Evolutionary conservation across 2,329 filamentous ascomycete species (phyloP).

Genomic region (Meredithiella fracta): DNA sequence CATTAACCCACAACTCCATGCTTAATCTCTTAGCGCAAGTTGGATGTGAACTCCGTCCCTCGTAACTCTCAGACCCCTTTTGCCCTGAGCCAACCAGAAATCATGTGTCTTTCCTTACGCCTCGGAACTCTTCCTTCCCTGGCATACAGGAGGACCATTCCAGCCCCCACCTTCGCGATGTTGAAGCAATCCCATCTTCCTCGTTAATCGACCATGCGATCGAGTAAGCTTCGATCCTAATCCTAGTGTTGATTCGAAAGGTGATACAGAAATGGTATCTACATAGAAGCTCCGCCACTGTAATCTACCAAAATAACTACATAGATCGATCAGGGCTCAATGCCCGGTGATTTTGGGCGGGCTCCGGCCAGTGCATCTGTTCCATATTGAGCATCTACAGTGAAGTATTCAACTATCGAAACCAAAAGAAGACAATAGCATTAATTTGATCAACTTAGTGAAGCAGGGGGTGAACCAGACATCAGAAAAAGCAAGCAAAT

Average conservation of each 20-base stretch:
- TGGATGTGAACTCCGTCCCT: background rate
- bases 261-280: background rate
- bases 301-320: background rate
- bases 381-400: background rate
- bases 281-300: background rate
- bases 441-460: background rate
- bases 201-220: background rate
- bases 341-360: background rate
- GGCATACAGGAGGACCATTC: background rate
- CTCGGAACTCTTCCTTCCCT: background rate
- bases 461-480: background rate
- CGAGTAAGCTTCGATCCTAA: background rate
- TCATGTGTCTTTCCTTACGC: background rate
- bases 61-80: background rate
- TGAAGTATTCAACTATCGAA: background rate
- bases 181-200: background rate
- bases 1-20: background rate
- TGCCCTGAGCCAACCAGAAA: background rate
- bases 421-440: background rate
- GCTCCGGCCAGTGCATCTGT: background rate
- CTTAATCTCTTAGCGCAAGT: background rate
- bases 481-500: background rate
- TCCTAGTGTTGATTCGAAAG: background rate
- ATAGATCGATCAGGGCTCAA: background rate
- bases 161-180: background rate